These are phyloP conservation scores for Nothophytophthora sp. DNA, from an alignment of 352 stramenopile genomes.

Conservation along the genomic window DNA sequence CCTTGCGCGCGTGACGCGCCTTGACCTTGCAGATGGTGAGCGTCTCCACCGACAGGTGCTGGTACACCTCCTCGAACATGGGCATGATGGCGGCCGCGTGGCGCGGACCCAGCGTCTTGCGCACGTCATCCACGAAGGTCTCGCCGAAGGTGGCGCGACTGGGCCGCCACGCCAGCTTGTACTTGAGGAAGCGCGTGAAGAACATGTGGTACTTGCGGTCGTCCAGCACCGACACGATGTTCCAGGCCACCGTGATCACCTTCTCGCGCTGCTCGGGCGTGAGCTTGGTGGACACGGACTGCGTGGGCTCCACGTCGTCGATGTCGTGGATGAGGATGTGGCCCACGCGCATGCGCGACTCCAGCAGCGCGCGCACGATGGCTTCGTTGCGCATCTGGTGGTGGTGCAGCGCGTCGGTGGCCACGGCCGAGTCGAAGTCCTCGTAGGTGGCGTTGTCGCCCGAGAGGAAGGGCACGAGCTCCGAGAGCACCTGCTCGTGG, in stretches of 20 bases:
- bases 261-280: slow-evolving; percentile 68
- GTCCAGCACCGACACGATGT: slow-evolving; percentile 83
- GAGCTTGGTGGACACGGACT: slow-evolving; percentile 60
- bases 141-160: slow-evolving; percentile 77
- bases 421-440: slow-evolving; percentile 72
- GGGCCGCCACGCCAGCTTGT: slow-evolving; percentile 85
- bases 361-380: slow-evolving; percentile 74
- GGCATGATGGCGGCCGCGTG: slow-evolving; percentile 73
- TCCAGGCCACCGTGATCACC: slow-evolving; percentile 83
- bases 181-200: slow-evolving; percentile 85
- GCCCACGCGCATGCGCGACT: slow-evolving; percentile 82
- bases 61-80: slow-evolving; percentile 74
- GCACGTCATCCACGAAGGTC: slow-evolving; percentile 79
- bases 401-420: slow-evolving; percentile 65
- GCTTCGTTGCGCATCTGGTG: slow-evolving; percentile 82
- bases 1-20: slow-evolving; percentile 66
- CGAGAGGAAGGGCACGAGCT: slow-evolving; percentile 82
- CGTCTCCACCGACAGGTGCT: slow-evolving; percentile 83
- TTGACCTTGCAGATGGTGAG: slow-evolving; percentile 87
- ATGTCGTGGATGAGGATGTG: slow-evolving; percentile 87
- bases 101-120: slow-evolving; percentile 58
- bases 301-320: slow-evolving; percentile 64
- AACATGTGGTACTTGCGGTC: slow-evolving; percentile 89
- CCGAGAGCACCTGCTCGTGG: slow-evolving; percentile 56
- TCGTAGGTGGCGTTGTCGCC: slow-evolving; percentile 73